phyloP scores from a whole-genome alignment of 352 stramenopile genomes.

The Plasmopara muralis region DNA sequence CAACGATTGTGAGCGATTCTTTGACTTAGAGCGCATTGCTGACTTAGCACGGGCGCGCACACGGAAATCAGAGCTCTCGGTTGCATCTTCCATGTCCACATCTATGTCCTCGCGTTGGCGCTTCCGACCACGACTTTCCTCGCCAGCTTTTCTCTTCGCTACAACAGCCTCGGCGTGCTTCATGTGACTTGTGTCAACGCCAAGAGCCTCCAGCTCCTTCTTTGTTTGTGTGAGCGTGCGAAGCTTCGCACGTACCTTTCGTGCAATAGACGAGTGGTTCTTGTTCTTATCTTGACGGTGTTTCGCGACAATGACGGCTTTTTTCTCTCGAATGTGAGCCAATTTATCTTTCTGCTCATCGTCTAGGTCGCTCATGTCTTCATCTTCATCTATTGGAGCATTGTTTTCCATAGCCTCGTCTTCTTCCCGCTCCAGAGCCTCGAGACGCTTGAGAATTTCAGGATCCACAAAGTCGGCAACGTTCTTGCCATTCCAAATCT shows the following conservation, averaged over 20 bases:
- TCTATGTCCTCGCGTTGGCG: conserved; percentile 73
- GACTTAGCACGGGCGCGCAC: conserved; percentile 70
- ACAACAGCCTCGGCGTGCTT: conserved; percentile 76
- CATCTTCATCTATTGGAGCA: conserved; percentile 83
- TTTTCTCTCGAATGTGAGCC: conserved; percentile 75
- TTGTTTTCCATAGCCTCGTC: conserved; percentile 92
- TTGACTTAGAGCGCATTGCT: conserved; percentile 63
- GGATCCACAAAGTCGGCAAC: conserved; percentile 98
- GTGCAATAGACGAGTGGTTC: conserved; percentile 88
- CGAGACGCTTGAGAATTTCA: conserved; percentile 96
- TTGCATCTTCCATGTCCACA: conserved; percentile 86
- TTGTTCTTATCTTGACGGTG: conserved; percentile 94
- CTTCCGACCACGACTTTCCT: conserved; percentile 82
- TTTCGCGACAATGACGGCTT: conserved; percentile 73
- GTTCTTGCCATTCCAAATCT: conserved; percentile 99
- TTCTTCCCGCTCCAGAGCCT: conserved; percentile 95
- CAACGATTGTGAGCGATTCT: conserved; percentile 75
- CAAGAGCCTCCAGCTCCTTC: conserved; percentile 86
- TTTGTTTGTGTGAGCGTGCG: conserved; percentile 78
- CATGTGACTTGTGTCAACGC: conserved; percentile 89
- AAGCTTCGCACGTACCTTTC: conserved; percentile 79
- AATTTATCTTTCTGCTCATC: conserved; percentile 93
- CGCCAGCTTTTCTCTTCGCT: conserved; percentile 53
- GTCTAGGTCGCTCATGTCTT: conserved; percentile 89
- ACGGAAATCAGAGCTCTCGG: conserved; percentile 66